Base-by-base conservation (phyloP, 2,329 filamentous ascomycete genomes). In the Calonectria hawksworthii region DNA sequence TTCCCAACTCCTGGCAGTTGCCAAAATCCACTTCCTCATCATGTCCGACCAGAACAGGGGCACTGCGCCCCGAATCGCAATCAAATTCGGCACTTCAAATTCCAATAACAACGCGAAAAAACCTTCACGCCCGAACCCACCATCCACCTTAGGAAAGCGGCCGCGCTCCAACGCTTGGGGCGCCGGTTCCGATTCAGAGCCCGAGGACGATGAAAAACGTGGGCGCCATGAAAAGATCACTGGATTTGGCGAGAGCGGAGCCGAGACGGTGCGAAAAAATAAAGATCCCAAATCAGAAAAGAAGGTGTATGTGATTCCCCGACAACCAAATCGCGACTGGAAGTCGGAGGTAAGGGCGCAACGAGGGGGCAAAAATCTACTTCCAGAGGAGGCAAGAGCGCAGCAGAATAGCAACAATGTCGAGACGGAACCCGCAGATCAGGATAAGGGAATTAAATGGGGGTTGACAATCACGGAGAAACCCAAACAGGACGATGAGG, bases 321-420 rank as follows among this genome's bases (percentile, higher is more conserved):
- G 85, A 50, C 87, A 90, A 79, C 85, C 86, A 76, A 94, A 94
- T 83, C 87, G 89, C 68, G 90, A 94, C 85, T 93, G 92, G 92
- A 88, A 89, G 79, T 87, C 88, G 73, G 90, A 92, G 72, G 85
- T 86, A 75, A 87, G 86, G 76, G 88, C 88, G 75, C 84, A 85
- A 75, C 82, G 83, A 47, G 85, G 86, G 72, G 86, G 89, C 77
- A 92, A 88, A 83, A 92, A 91, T 82, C 83, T 90, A 18, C 85
- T 93, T n/a, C 92, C 91, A 9, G 90, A 90, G 75, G 90, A 90
- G 51, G 88, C 89, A 75, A 87, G 87, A 76, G 83, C 86, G 75
- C 86, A 86, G 77, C 86, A 86, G 79, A 86, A 82, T 61, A 79
- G 75, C 8, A 70, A 51, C 52, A 78, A 80, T 6, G 65, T 75